These are phyloP conservation scores for Adansonia madagascariensis DNA, from an alignment of 441 rosid species.

Conservation along the genomic window DNA sequence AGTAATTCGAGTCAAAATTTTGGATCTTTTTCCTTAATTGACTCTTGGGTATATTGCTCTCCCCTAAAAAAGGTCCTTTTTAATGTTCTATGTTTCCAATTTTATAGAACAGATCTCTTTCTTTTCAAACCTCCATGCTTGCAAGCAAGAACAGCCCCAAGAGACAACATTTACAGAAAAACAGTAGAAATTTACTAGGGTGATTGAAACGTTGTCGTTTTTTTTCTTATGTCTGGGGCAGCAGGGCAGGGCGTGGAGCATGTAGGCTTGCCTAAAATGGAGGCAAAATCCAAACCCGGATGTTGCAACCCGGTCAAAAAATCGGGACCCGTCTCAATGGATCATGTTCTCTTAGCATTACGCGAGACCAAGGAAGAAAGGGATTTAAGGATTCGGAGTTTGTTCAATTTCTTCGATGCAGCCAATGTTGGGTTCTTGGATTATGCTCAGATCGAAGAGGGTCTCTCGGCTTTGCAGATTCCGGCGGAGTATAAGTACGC, in stretches of 20 bases:
- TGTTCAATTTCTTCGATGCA: constrained; percentile 81
- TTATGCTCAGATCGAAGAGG: constrained; percentile 82
- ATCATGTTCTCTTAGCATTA: constrained; percentile 83
- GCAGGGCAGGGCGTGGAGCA: constrained; percentile 52
- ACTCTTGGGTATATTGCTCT: not conserved
- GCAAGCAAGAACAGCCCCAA: constrained; percentile 11
- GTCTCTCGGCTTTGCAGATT: constrained; percentile 82
- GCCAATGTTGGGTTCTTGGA: constrained; percentile 73
- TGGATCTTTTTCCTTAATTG: not conserved
- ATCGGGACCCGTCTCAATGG: constrained; percentile 75
- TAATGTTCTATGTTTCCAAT: not conserved
- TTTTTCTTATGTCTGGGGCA: constrained; percentile 34
- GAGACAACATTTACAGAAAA: not conserved
- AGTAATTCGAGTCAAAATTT: constrained; percentile 16
- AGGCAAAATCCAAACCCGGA: constrained; percentile 41
- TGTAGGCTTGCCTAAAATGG: constrained; percentile 51
- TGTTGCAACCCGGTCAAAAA: constrained; percentile 57
- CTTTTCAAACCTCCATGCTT: not conserved
- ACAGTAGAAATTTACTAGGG: constrained; percentile 17
- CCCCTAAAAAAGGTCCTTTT: not conserved
- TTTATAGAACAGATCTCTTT: not conserved
- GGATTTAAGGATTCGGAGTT: constrained; percentile 69
- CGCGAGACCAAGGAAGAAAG: constrained; percentile 89
- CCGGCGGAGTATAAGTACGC: constrained; percentile 90
- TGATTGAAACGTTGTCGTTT: not conserved